Conservation (phyloP, 176 grass and related monocot species). For the Miscanthus lutarioriparius region DNA sequence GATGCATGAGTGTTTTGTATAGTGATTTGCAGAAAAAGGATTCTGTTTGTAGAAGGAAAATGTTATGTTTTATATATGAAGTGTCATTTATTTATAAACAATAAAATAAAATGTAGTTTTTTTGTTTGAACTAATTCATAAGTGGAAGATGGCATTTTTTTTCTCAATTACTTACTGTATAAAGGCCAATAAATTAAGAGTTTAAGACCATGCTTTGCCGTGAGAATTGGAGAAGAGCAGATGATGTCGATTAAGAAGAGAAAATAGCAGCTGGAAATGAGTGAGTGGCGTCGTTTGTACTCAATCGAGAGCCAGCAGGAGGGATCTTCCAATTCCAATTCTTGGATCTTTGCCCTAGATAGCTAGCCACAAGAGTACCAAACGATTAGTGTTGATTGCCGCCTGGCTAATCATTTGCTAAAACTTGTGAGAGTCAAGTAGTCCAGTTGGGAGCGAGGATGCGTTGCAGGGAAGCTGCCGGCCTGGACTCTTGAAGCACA, state of each 20-base stretch:
- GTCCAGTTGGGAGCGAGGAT: background rate
- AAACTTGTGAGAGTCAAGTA: constrained; percentile 43
- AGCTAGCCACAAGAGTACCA: constrained; percentile 33
- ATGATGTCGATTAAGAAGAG: background rate
- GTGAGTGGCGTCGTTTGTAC: constrained; percentile 26
- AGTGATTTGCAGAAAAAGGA: background rate
- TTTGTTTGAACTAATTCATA: background rate
- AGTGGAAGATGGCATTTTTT: background rate
- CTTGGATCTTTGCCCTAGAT: constrained; percentile 14
- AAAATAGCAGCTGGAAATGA: background rate
- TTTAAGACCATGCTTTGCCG: background rate
- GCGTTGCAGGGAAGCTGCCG: constrained; percentile 43
- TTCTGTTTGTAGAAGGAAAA: background rate
- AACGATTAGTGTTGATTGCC: constrained; percentile 28
- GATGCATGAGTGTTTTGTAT: background rate
- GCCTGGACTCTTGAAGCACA: constrained; percentile 38
- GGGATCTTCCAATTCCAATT: constrained; percentile 25
- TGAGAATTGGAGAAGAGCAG: background rate
- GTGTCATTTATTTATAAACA: background rate
- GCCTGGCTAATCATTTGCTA: constrained; percentile 31
- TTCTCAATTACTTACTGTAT: background rate
- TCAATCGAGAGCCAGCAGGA: constrained; percentile 7
- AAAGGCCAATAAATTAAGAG: background rate
- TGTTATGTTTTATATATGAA: background rate
- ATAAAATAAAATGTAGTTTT: background rate